phyloP scores from a whole-genome alignment of 2,329 filamentous ascomycete genomes.

The Fusarium sp. region DNA sequence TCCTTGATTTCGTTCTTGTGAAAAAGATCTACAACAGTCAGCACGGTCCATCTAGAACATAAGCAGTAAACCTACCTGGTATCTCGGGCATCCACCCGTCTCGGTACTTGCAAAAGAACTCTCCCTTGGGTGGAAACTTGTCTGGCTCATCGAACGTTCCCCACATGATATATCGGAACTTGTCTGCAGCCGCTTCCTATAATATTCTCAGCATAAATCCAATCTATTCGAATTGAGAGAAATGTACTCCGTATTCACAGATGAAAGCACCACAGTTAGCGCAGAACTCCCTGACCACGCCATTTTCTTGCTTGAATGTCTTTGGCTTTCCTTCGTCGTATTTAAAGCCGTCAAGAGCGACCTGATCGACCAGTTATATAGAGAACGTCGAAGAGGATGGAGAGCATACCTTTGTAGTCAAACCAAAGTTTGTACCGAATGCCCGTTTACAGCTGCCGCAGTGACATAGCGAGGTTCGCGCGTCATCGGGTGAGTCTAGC shows the following conservation, averaged over 20 bases:
- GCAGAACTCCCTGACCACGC: conserved; percentile 27
- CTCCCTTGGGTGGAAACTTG: conserved; percentile 62
- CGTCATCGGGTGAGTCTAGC: conserved; percentile 16
- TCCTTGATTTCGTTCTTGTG: conserved; percentile 29
- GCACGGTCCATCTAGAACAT: too few species aligned
- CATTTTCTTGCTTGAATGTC: conserved; percentile 27
- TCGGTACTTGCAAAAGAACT: conserved; percentile 64
- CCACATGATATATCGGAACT: conserved; percentile 56
- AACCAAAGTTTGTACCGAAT: conserved; percentile 30
- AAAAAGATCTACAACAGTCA: conserved; percentile 3
- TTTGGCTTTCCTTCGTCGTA: conserved; percentile 22
- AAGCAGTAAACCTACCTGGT: conserved; percentile 9
- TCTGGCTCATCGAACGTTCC: conserved; percentile 63
- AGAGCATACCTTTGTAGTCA: conserved; percentile 12
- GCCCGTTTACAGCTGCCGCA: conserved; percentile 23
- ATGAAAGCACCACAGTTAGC: conserved; percentile 32
- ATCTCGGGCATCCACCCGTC: conserved; percentile 55
- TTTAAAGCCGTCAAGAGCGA: conserved; percentile 11
- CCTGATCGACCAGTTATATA: not conserved
- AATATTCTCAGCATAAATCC: not conserved
- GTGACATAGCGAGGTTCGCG: conserved; percentile 21
- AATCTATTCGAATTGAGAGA: too few species aligned
- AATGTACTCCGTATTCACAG: conserved; percentile 38
- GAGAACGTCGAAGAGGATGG: accelerated
- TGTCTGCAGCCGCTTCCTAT: conserved; percentile 57